Evolutionary conservation across 108 stramenopile genomes (phyloP).

Genomic region (Cyclotella atomus): DNA sequence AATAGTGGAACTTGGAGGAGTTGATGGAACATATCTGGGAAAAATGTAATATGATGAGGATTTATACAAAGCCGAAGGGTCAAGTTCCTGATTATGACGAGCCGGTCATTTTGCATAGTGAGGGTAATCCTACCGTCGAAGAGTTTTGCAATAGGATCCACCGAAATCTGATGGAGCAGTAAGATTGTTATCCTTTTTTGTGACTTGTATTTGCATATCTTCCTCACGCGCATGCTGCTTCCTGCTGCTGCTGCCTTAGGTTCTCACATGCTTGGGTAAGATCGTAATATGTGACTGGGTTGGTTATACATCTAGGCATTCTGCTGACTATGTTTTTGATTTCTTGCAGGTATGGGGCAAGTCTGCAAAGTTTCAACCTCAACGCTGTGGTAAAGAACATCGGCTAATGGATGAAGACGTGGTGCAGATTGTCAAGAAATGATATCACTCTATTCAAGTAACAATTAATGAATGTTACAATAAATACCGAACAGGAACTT

Average conservation of each 20-base stretch:
- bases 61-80: conserved; percentile 99
- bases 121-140: conserved; percentile 90
- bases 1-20: conserved; percentile 98
- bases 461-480: too few relatives aligned
- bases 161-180: conserved; percentile 66
- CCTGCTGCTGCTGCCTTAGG: background rate
- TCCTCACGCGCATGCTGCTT: background rate
- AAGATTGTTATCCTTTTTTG: conserved; percentile 7
- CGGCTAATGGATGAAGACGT: conserved; percentile 96
- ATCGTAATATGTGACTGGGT: too few relatives aligned
- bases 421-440: conserved; percentile 89
- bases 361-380: conserved; percentile 97
- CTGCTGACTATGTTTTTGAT: too few relatives aligned
- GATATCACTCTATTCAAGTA: too few relatives aligned
- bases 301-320: too few relatives aligned
- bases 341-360: conserved; percentile 78
- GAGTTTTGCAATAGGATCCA: conserved; percentile 98
- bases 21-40: conserved; percentile 95
- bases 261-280: conserved; percentile 96
- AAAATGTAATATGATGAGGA: conserved; percentile 93
- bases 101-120: conserved; percentile 97
- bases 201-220: background rate
- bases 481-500: too few relatives aligned
- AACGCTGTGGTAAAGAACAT: conserved; percentile 97
- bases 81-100: conserved; percentile 97